Conservation (phyloP, 495 filamentous ascomycete species). For the Aspergillus sclerotiicarbonarius region DNA sequence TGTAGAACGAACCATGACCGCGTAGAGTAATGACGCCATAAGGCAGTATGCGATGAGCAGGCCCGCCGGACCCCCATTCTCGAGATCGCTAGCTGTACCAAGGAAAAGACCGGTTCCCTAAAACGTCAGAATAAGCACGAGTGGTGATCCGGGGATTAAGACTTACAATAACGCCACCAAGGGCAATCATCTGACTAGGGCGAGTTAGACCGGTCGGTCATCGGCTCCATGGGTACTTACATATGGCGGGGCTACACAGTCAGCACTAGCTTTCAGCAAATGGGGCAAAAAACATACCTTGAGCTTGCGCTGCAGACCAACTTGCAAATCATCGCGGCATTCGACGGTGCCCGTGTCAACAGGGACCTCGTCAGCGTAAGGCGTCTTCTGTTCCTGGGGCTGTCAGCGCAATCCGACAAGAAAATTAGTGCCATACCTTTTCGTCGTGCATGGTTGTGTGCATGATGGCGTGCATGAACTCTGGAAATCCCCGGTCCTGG, state of each 20-base stretch:
- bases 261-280: neutral
- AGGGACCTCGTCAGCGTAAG: neutral
- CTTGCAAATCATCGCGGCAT: neutral
- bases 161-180: neutral
- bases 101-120: slow-evolving; percentile 24
- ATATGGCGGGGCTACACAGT: neutral
- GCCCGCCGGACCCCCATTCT: slow-evolving; percentile 26
- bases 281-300: neutral
- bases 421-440: neutral
- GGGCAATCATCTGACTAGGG: neutral
- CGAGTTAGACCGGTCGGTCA: neutral
- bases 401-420: neutral
- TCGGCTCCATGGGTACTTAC: neutral
- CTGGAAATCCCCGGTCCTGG: neutral
- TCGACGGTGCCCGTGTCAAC: neutral
- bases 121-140: neutral
- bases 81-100: slow-evolving; percentile 21
- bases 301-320: neutral
- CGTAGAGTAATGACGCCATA: slow-evolving; percentile 14
- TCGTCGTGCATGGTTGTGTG: neutral
- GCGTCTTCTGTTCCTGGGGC: neutral
- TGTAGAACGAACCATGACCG: neutral
- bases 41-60: slow-evolving; percentile 24
- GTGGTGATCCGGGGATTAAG: neutral
- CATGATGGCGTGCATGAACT: neutral